phyloP scores from a whole-genome alignment of 2,329 filamentous ascomycete species.

The Lasiodiplodia sp. region DNA sequence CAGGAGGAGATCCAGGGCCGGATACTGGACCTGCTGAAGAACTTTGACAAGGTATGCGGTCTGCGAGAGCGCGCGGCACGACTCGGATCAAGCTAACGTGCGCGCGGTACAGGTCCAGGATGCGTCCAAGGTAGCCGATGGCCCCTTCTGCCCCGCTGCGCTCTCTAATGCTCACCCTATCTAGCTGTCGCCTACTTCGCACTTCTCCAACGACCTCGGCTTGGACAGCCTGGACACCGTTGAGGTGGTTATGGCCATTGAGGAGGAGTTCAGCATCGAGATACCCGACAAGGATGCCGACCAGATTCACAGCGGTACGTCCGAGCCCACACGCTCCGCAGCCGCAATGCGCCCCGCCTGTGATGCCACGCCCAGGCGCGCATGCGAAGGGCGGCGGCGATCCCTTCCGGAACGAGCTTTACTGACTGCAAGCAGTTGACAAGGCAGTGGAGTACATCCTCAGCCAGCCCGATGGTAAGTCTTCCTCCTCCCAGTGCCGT shows the following conservation, averaged over 20 bases:
- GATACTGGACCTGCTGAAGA: slow-evolving; percentile 90
- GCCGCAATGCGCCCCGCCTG: background rate
- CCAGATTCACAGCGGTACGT: slow-evolving; percentile 89
- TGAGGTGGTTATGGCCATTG: slow-evolving; percentile 99
- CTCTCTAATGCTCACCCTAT: slow-evolving; percentile 36
- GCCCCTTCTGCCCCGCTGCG: background rate
- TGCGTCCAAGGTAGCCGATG: slow-evolving; percentile 60
- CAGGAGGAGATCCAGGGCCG: slow-evolving; percentile 88
- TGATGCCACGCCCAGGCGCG: background rate
- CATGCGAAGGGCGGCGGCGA: slow-evolving; percentile 1
- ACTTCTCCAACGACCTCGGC: slow-evolving; percentile 97
- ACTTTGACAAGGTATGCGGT: slow-evolving; percentile 88
- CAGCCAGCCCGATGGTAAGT: slow-evolving; percentile 88
- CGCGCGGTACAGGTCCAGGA: slow-evolving; percentile 64
- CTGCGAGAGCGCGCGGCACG: slow-evolving; percentile 1
- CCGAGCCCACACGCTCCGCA: background rate
- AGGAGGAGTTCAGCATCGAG: slow-evolving; percentile 96
- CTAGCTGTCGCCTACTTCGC: slow-evolving; percentile 81
- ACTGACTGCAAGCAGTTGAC: slow-evolving; percentile 70
- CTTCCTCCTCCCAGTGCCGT: background rate
- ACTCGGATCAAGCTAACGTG: slow-evolving; percentile 38
- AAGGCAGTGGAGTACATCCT: slow-evolving; percentile 95
- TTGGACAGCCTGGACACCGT: slow-evolving; percentile 98
- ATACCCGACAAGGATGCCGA: slow-evolving; percentile 98
- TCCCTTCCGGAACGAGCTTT: background rate